phyloP scores from a whole-genome alignment of 169 alveolate species.

The Plasmodium malariae region DNA sequence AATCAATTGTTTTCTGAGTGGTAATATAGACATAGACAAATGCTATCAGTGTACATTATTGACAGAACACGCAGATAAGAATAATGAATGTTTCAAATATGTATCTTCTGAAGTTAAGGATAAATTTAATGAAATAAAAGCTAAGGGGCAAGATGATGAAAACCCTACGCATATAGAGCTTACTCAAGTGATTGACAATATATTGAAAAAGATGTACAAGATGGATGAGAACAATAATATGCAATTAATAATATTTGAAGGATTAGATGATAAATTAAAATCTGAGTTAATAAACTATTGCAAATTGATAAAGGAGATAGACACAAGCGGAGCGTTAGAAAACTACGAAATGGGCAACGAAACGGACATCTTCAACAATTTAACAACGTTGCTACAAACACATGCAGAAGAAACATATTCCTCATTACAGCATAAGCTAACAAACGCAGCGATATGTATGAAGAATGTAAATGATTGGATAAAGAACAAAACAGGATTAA shows the following conservation, averaged over 20 bases:
- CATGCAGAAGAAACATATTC: not conserved
- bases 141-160: slow-evolving; percentile 8
- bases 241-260: slow-evolving; percentile 3
- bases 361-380: not conserved
- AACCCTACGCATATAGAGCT: not conserved
- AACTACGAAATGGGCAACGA: not conserved
- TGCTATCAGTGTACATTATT: slow-evolving; percentile 22
- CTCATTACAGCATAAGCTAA: not conserved
- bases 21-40: slow-evolving; percentile 22
- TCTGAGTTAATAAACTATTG: not conserved
- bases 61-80: not conserved
- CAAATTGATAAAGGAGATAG: not conserved
- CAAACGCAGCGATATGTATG: slow-evolving; percentile 9
- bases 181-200: not conserved
- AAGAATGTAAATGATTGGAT: slow-evolving; percentile 9
- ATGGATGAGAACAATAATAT: not conserved
- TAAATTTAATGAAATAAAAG: not conserved
- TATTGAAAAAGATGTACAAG: not conserved
- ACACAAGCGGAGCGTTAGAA: not conserved
- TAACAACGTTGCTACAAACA: not conserved
- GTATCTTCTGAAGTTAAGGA: not conserved
- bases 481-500: not conserved
- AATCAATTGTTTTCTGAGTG: slow-evolving; percentile 3
- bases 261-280: not conserved
- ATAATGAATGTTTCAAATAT: slow-evolving; percentile 6